Percentiles rank a stretch among this genome's conserved stretches.
phyloP scores from a whole-genome alignment of 2,329 filamentous ascomycete species.

The Colletotrichum sansevieriae region DNA sequence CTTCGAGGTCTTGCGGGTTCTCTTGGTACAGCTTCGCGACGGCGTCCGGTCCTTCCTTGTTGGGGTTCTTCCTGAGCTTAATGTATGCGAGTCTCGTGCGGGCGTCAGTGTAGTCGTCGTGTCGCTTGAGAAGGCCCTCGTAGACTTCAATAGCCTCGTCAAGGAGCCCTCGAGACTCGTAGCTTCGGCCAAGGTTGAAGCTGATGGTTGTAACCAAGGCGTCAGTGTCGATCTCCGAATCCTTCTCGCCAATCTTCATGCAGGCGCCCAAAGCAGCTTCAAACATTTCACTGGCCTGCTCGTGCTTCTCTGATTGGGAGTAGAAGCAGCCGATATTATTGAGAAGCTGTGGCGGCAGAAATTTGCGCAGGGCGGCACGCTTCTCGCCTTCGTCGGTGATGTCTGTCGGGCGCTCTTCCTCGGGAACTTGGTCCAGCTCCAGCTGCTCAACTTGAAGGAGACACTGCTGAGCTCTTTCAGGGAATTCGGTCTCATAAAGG shows the following conservation, averaged over 20 bases:
- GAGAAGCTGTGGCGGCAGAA: constrained; percentile 88
- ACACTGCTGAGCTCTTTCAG: constrained; percentile 93
- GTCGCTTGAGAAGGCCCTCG: constrained; percentile 84
- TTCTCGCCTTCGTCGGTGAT: constrained; percentile 68
- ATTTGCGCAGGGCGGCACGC: constrained; percentile 76
- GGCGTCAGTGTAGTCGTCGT: constrained; percentile 93
- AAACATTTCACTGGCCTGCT: constrained; percentile 86
- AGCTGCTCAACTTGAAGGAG: constrained; percentile 92
- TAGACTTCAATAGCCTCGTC: constrained; percentile 92
- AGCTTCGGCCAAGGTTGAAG: constrained; percentile 94
- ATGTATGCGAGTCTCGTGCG: constrained; percentile 91
- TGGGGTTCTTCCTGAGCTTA: constrained; percentile 82
- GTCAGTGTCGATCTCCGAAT: constrained; percentile 85
- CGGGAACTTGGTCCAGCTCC: constrained; percentile 82
- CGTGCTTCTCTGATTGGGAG: constrained; percentile 86
- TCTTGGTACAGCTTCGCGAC: constrained; percentile 88
- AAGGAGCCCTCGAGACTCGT: constrained; percentile 84
- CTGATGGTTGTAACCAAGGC: constrained; percentile 95
- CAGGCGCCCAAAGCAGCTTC: constrained; percentile 92
- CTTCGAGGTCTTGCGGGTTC: constrained; percentile 88
- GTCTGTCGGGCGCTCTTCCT: constrained; percentile 74
- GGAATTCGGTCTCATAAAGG: constrained; percentile 86
- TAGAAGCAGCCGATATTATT: constrained; percentile 99
- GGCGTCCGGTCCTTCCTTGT: constrained; percentile 87
- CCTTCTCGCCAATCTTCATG: constrained; percentile 81